phyloP scores from a whole-genome alignment of 2,329 filamentous ascomycete genomes.

The Dactylellina cionopaga region DNA sequence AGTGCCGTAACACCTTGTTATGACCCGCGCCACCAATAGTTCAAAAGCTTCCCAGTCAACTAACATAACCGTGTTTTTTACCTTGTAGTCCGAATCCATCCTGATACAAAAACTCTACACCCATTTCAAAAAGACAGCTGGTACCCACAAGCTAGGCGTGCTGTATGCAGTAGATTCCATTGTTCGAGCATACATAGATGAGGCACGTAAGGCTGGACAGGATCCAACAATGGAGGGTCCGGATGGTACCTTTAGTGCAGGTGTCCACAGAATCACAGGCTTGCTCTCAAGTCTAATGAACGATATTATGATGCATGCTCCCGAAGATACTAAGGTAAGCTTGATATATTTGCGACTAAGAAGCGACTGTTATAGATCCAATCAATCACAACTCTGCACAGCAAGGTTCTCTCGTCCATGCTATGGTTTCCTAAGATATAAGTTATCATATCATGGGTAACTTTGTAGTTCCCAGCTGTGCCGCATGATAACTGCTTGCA shows the following conservation, averaged over 20 bases:
- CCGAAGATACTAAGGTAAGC: constrained; percentile 96
- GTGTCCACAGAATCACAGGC: constrained; percentile 95
- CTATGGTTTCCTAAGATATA: constrained; percentile 28
- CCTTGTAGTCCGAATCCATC: constrained; percentile 83
- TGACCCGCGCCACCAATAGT: background rate
- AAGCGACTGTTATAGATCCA: constrained; percentile 59
- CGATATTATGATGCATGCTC: constrained; percentile 85
- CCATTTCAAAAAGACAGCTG: constrained; percentile 93
- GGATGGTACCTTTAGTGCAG: constrained; percentile 92
- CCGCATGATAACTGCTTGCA: constrained; percentile 35
- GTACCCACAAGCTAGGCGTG: constrained; percentile 96
- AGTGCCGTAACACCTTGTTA: background rate
- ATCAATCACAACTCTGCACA: constrained; percentile 57
- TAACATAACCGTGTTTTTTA: constrained; percentile 56
- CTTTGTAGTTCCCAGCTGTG: constrained; percentile 42
- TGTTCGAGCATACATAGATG: constrained; percentile 97
- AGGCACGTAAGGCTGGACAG: constrained; percentile 86
- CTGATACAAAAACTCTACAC: constrained; percentile 97
- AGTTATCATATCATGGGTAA: constrained; percentile 29
- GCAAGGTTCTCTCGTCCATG: constrained; percentile 4
- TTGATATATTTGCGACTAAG: constrained; percentile 59
- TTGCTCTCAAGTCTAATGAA: constrained; percentile 92
- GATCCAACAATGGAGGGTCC: constrained; percentile 80
- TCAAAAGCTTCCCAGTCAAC: constrained; percentile 51
- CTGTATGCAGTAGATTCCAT: constrained; percentile 99